Base-by-base conservation (phyloP, 306 rosid genomes). In the Cucurbita ficifolia region DNA sequence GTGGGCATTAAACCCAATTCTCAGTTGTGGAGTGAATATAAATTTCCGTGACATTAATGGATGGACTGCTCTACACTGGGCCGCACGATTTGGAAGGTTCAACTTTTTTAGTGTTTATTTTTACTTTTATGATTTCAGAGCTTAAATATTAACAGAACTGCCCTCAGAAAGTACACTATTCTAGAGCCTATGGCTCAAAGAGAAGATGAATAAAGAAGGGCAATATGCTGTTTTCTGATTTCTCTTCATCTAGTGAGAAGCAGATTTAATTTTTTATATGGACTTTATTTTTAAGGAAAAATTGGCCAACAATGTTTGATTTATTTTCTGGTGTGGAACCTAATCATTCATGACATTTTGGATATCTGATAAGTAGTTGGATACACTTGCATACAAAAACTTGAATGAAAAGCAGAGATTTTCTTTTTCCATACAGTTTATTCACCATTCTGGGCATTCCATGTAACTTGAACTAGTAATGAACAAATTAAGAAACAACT, bases 61-160 rank as follows among this genome's bases (percentile, higher is more conserved):
- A 39, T 84, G 91, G 92, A 91, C 96, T 35, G 97, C 99, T 73
- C 88, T 95, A 46, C 99, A 95, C 59, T 95, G 97, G 97, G 97
- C 99, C 21, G 96, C 97, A 59, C 87, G 83, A 67, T 89, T 89
- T 76, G 99, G 97, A 81, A 95, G 99, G 99, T 95, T 76, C 52
- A 21, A 10, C 33, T 7, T 33, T 48, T 69, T 16, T 33, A 24
- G 3, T 16, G 24, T 50, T 48, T 35, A 70, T 21, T 69, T 76
- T 70, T 64, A 78, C 77, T 68, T 51, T 17, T 48, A 22, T 72
- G n/a, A 55, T 72, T 64, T 57, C 67, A 19, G 63, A 51, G 50
- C 68, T 61, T 40, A 48, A 72, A 70, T 50, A 29, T 70, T n/a
- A n/a, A 17, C 24, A 8, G 19, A 38, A 62, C 74, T 70, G 22